Percentiles rank a stretch among this genome's conserved stretches.
Conservation (phyloP, 2,329 filamentous ascomycete genomes). For the Akanthomyces muscarius region DNA sequence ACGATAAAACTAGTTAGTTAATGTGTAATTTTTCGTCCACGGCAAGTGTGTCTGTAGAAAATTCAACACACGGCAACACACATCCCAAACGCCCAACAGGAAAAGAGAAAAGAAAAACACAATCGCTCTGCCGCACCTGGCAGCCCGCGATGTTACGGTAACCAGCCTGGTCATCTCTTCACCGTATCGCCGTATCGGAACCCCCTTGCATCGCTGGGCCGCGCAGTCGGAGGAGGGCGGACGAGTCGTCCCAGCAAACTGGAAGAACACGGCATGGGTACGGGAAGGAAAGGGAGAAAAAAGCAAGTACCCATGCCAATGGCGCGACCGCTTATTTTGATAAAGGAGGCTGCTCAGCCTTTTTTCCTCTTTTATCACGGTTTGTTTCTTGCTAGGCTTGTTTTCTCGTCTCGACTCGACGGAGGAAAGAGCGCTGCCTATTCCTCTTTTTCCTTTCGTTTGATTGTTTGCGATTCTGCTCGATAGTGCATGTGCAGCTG, state of each 20-base stretch:
- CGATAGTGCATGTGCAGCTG: no score
- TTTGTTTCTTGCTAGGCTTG: neutral
- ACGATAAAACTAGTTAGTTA: neutral
- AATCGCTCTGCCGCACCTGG: neutral
- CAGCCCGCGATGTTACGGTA: neutral
- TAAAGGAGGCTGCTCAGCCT: neutral
- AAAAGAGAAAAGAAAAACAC: neutral
- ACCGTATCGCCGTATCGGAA: no score
- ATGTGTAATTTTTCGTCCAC: neutral
- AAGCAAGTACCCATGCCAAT: neutral
- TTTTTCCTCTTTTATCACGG: neutral
- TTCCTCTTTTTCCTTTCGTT: no score
- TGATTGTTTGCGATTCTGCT: no score
- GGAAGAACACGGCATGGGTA: neutral
- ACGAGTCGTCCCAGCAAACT: slow-evolving; percentile 1
- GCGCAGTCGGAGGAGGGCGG: no score
- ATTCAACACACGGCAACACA: no score
- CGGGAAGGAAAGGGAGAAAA: neutral
- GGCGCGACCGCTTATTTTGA: neutral
- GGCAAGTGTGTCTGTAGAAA: neutral
- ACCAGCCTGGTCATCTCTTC: no score
- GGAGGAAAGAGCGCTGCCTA: neutral
- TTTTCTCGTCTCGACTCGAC: neutral
- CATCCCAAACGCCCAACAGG: no score
- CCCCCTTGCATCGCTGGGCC: neutral